Base-by-base conservation (phyloP, 192 early-diverging fungal genomes). In the Linnemannia exigua region DNA sequence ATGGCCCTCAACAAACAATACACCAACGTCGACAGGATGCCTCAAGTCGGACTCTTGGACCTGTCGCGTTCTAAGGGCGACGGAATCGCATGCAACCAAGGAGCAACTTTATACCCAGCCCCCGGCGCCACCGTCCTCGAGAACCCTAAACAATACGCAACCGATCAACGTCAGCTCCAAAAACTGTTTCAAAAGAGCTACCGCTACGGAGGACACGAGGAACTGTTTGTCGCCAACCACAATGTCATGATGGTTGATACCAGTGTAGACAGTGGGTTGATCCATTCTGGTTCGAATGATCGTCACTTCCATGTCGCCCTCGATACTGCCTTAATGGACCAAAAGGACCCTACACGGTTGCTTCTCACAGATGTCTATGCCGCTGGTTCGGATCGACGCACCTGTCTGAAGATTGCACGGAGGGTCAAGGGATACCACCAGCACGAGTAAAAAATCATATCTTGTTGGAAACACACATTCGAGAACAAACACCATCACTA, bases 191-290 rank as follows among this genome's bases (percentile, higher is more conserved):
- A 83, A 36, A 58, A 79, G 66, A 79, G 74, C 22, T 48, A 76
- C 16, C 77, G 77, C 22, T 76, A 72, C 22, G 77, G 73, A 35
- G 31, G 19, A 6, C 72, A 75, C 25, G 73, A 79, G 20, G 83
- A 76, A 15, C 63, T 79, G 37, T 85, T 85, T 52, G 48, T 79
- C 16, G 74, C 76, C 20, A 79, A 80, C 51, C 14, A 41, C 3
- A 80, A 77, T 28, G 75, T 86, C 35, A 80, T 86, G 79, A 72
- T 86, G 74, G 37, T 86, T 31, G 79, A 86, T 68, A 70, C 74
- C 15, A 74, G 38, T 48, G 28, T 12, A 2, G 73, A 78, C 19
- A 74, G 69, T 16, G 46, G 73, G 2, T 8, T 85, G 52, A 31
- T 71, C 12, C 76, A 69, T 51, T 36, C 77, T 4, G 78, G 77